Base-by-base conservation (phyloP, 352 stramenopile species). In the Phytophthora citrophthora region DNA sequence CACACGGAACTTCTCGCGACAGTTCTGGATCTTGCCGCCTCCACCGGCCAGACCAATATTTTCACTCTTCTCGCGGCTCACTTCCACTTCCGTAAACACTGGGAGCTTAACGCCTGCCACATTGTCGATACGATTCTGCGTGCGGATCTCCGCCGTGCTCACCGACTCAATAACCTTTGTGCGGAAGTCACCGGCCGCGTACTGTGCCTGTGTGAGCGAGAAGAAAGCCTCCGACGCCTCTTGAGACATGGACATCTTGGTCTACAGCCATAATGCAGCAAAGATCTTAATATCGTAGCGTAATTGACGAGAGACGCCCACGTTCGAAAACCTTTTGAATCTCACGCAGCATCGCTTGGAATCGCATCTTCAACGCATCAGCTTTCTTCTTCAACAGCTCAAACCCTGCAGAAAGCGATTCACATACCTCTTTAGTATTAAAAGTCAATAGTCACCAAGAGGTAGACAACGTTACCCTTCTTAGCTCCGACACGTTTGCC, bases 21-120 rank as follows among this genome's bases (percentile, higher is more conserved):
- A 98, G 69, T 97, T 90, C 64, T 98, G 86, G 72, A 99, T 98
- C 80, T 99, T 98, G 66, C 98, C 97, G 68, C 98, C 98, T 77
- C 98, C 98, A 40, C 96, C 95, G 1, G 93, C 88, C 26, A 99
- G 83, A 62, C 97, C 97, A 27, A 99, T 90, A 77, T 96, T 98
- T 38, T 99, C 94, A 48, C 74, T 78, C 77, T 98, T 98, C 40
- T 98, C 93, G 4, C 88, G 86, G 38, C 88, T 97, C 49, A 97
- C 97, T 59, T 99, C 94, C 58, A 98, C 96, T 62, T 98, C 95
- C 10, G 93, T 98, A 72, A 99, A 99, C 54, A 99, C 95, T 3
- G 98, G 98, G 15, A 99, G 81, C 79, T 99, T 99, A 5, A 99
- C 97, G 68, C 98, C 98, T 5, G 97, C 98, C 16, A 99, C 97